Evolutionary conservation across 768 basidiomycete species (phyloP).

Genomic region (Solioccasus polychromus): DNA sequence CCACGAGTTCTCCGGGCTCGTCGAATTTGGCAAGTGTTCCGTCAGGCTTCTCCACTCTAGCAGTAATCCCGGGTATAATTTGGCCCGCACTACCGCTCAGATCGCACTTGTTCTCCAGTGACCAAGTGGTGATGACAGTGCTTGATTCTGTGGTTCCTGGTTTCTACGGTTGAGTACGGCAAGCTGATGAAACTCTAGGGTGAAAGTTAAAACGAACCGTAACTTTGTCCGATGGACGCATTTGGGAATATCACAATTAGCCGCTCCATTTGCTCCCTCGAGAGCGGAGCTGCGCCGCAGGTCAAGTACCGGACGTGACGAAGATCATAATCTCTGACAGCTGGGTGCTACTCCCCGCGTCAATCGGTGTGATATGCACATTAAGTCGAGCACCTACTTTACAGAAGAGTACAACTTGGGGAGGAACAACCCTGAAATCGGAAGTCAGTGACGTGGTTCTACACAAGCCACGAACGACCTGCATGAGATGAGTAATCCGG

Average conservation of each 20-base stretch:
- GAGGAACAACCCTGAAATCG: slow-evolving; percentile 40
- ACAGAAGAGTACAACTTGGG: slow-evolving; percentile 46
- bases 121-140: slow-evolving; percentile 49
- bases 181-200: neutral
- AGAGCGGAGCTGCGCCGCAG: slow-evolving; percentile 58
- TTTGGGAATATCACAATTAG: slow-evolving; percentile 46
- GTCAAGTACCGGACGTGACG: slow-evolving; percentile 37
- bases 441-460: neutral
- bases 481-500: slow-evolving; percentile 45
- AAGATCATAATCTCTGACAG: slow-evolving; percentile 38
- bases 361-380: neutral
- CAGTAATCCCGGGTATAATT: slow-evolving; percentile 54
- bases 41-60: slow-evolving; percentile 56
- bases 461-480: slow-evolving; percentile 9
- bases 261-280: slow-evolving; percentile 46
- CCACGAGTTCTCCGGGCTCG: slow-evolving; percentile 61
- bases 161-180: neutral
- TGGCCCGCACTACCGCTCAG: slow-evolving; percentile 54
- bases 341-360: slow-evolving; percentile 33
- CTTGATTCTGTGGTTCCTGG: slow-evolving; percentile 65
- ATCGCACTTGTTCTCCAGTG: slow-evolving; percentile 43
- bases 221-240: slow-evolving; percentile 57
- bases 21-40: slow-evolving; percentile 53
- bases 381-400: slow-evolving; percentile 36
- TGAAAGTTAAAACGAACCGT: slow-evolving; percentile 43